Conservation (phyloP, 2,329 filamentous ascomycete genomes). For the Acrodontium crateriforme region DNA sequence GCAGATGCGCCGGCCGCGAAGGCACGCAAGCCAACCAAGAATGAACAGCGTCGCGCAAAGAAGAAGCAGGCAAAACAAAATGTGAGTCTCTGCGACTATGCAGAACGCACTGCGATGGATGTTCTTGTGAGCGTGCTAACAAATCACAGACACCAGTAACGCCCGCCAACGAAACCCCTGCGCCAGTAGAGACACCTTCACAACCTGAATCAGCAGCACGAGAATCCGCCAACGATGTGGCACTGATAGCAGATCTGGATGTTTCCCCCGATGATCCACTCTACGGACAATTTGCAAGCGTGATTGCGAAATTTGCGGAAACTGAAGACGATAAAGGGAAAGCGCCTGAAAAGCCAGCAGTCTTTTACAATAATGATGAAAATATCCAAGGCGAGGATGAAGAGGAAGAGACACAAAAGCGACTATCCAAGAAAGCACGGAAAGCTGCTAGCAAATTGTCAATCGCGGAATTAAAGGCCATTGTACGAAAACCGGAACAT, state of each 20-base stretch:
- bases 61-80: constrained; percentile 83
- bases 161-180: constrained; percentile 12
- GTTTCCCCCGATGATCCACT: constrained; percentile 45
- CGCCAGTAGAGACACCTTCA: constrained; percentile 10
- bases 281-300: constrained; percentile 68
- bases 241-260: constrained; percentile 13
- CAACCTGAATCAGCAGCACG: constrained; percentile 14
- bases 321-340: constrained; percentile 39
- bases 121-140: too few species aligned
- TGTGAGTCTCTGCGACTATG: constrained; percentile 25
- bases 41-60: constrained; percentile 81
- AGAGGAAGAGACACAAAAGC: constrained; percentile 45
- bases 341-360: constrained; percentile 65
- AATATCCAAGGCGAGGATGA: constrained; percentile 79
- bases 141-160: constrained; percentile 3
- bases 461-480: constrained; percentile 85
- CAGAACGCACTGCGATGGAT: too few species aligned
- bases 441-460: constrained; percentile 87
- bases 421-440: constrained; percentile 85
- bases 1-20: constrained; percentile 17
- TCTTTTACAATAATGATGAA: constrained; percentile 73
- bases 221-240: constrained; percentile 15
- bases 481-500: constrained; percentile 81
- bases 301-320: constrained; percentile 63
- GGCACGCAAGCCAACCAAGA: constrained; percentile 67